Evolutionary conservation across 495 filamentous ascomycete species (phyloP).

Genomic region (Sporormia fimetaria): DNA sequence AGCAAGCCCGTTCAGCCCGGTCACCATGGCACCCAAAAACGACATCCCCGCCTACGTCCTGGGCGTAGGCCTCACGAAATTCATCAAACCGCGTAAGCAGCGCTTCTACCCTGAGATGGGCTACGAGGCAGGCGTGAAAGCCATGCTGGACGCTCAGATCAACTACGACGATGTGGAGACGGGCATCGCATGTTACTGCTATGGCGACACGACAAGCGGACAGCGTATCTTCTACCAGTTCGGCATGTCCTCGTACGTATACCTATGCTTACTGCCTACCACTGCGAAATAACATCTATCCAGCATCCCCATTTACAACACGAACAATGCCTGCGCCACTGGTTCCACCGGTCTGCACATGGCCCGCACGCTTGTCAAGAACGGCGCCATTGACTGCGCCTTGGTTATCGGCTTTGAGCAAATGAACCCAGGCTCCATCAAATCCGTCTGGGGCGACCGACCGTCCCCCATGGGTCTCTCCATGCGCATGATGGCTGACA

Average conservation of each 20-base stretch:
- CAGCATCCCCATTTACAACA: constrained; percentile 21
- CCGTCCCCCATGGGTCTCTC: constrained; percentile 60
- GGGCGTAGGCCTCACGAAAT: constrained; percentile 94
- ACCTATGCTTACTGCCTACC: background rate
- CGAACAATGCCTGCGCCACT: constrained; percentile 91
- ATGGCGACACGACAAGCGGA: constrained; percentile 84
- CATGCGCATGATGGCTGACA: constrained; percentile 66
- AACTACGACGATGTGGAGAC: constrained; percentile 92
- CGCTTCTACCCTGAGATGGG: constrained; percentile 77
- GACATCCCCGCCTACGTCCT: constrained; percentile 61
- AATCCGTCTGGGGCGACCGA: constrained; percentile 65
- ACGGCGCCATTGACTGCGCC: constrained; percentile 70
- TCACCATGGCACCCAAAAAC: constrained; percentile 10
- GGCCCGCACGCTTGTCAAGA: constrained; percentile 63
- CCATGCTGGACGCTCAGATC: constrained; percentile 85
- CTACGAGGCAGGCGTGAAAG: constrained; percentile 88
- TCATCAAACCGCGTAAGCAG: constrained; percentile 90
- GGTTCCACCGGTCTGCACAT: constrained; percentile 77
- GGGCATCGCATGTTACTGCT: constrained; percentile 89
- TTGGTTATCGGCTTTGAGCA: constrained; percentile 92
- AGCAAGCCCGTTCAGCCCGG: too few relatives aligned
- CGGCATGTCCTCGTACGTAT: constrained; percentile 84
- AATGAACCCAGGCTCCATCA: constrained; percentile 77
- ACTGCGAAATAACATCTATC: background rate
- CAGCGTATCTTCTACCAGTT: constrained; percentile 98